phyloP scores from a whole-genome alignment of 768 basidiomycete genomes.

The Pleurotus eryngii region DNA sequence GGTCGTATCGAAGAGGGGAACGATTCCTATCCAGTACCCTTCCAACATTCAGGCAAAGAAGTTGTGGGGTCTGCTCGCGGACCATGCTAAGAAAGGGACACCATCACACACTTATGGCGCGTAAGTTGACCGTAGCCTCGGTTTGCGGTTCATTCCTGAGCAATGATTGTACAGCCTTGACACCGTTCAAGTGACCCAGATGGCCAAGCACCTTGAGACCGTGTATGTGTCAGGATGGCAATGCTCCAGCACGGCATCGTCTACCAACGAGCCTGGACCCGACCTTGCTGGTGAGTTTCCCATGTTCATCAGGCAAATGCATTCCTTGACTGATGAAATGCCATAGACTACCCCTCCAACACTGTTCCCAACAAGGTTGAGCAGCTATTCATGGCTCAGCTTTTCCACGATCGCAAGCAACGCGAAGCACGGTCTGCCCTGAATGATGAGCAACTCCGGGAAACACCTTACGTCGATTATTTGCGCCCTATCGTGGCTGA shows the following conservation, averaged over 20 bases:
- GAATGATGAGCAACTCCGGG: slow-evolving; percentile 66
- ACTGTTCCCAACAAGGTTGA: slow-evolving; percentile 99
- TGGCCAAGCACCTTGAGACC: slow-evolving; percentile 98
- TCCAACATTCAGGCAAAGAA: slow-evolving; percentile 86
- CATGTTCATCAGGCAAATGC: not conserved
- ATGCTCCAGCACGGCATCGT: slow-evolving; percentile 89
- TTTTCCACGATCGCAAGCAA: slow-evolving; percentile 99
- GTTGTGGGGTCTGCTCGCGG: slow-evolving; percentile 68
- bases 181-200: slow-evolving; percentile 96
- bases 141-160: not conserved
- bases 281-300: slow-evolving; percentile 82
- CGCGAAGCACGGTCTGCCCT: slow-evolving; percentile 72
- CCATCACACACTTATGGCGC: slow-evolving; percentile 97
- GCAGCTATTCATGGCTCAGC: slow-evolving; percentile 95
- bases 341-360: slow-evolving; percentile 91
- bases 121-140: slow-evolving; percentile 53
- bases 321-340: not conserved
- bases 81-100: slow-evolving; percentile 74
- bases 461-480: slow-evolving; percentile 78
- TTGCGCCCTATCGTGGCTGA: slow-evolving; percentile 94
- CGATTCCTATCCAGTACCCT: slow-evolving; percentile 80
- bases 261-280: slow-evolving; percentile 94
- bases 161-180: slow-evolving; percentile 67
- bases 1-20: slow-evolving; percentile 93
- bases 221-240: slow-evolving; percentile 99